Evolutionary conservation across 306 rosid species (phyloP), one percentile per base, ranked within the genome.

Genomic region (Dryas octopetala): DNA sequence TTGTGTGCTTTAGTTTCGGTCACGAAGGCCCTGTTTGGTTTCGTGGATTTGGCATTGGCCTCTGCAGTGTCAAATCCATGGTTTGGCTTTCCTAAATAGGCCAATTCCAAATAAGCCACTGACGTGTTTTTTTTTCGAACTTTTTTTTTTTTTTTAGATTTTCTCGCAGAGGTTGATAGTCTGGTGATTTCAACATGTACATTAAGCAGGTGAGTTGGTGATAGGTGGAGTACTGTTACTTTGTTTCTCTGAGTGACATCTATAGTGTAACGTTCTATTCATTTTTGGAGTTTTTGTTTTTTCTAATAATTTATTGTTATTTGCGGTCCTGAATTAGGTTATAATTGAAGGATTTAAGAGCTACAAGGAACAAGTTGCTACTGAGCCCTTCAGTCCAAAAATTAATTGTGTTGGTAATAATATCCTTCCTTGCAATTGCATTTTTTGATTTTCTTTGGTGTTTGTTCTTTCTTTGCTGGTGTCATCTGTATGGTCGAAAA

Each of bases 331-430:
- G 38, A 40, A 75, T 2, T 77, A 95, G 99, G 81, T 95, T 79
- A 83, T 90, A 75, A 95, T 95, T 48, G 99, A 95, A 79, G 97
- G 97, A 75, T 95, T 90, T 83, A 95, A 90, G 93, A 95, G 99
- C 86, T 95, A 95, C 82, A 83, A 80, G 73, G 99, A 92, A 84
- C 97, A 95, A 84, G 75, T 92, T 52, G 91, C 97, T 60, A 90
- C 99, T 5, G 99, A 95, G 82, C 88, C 97, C 73, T 95, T 95
- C 91, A 95, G 99, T 84, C 82, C 99, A 10, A 95, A 88, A 92
- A 87, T 95, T 79, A 95, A 92, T n/a, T 95, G 99, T 71, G 97
- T 95, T 84, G 99, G 99, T 95, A 95, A 87, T 58, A 64, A 13
- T 60, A 10, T 55, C 76, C 73, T 72, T 66, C 59, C 70, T 62